phyloP scores from a whole-genome alignment of 2,329 filamentous ascomycete species.

The Acrocalymma vagum region DNA sequence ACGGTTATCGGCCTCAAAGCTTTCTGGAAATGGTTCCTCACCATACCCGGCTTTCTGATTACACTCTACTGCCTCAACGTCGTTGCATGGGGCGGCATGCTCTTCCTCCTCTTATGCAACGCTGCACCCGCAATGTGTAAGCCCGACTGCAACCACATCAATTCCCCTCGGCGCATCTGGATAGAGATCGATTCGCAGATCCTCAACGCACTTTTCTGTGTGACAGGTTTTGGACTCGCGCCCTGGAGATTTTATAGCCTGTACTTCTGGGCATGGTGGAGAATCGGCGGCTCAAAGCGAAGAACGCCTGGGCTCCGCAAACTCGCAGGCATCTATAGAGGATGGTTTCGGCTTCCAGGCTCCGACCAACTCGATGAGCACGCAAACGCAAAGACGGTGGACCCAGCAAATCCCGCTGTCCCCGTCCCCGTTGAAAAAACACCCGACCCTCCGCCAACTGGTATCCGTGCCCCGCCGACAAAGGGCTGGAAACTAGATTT shows the following conservation, averaged over 20 bases:
- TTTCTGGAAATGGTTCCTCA: conserved; percentile 78
- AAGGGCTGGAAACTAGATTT: conserved; percentile 79
- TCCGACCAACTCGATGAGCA: conserved; percentile 63
- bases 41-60: conserved; percentile 78
- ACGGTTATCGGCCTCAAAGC: conserved; percentile 65
- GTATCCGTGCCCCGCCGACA: conserved; percentile 72
- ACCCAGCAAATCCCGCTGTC: conserved; percentile 57
- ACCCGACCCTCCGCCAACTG: conserved; percentile 74
- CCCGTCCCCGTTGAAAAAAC: conserved; percentile 72
- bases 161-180: conserved; percentile 82
- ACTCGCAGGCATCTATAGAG: conserved; percentile 76
- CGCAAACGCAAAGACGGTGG: conserved; percentile 28
- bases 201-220: conserved; percentile 83
- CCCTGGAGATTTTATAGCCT: conserved; percentile 87
- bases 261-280: conserved; percentile 73
- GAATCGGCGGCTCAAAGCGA: conserved; percentile 60
- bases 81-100: conserved; percentile 90
- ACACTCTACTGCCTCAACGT: conserved; percentile 83
- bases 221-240: conserved; percentile 83
- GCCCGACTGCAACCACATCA: conserved; percentile 74
- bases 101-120: conserved; percentile 84
- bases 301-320: conserved; percentile 65
- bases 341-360: conserved; percentile 78
- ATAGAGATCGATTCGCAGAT: conserved; percentile 87
- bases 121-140: conserved; percentile 76